Percentiles rank a stretch among this genome's conserved stretches.
These are phyloP conservation scores for Neopestalotiopsis sp. DNA, from an alignment of 2,329 filamentous ascomycete genomes.

Conservation along the genomic window DNA sequence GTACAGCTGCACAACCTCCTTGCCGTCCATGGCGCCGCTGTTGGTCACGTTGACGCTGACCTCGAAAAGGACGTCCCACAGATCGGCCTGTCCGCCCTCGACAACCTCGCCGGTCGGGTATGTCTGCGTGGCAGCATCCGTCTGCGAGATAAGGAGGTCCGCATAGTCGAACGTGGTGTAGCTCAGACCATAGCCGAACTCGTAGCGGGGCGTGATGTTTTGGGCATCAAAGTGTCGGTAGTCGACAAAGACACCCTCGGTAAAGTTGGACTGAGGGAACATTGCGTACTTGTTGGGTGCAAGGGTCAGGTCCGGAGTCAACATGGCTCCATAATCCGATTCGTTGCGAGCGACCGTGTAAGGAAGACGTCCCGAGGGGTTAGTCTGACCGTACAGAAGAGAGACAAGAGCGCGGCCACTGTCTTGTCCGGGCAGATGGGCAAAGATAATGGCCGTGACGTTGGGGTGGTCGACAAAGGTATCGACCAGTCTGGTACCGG, in stretches of 20 bases:
- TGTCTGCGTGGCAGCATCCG: slow-evolving; percentile 14
- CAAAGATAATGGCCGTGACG: slow-evolving; percentile 55
- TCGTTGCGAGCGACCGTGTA: slow-evolving; percentile 51
- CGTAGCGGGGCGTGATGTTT: slow-evolving; percentile 36
- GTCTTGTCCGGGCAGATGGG: slow-evolving; percentile 57
- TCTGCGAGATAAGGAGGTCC: slow-evolving; percentile 50
- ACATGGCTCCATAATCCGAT: slow-evolving; percentile 46
- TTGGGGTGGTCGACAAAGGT: slow-evolving; percentile 54
- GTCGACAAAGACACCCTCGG: slow-evolving; percentile 39
- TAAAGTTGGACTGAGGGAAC: slow-evolving; percentile 33
- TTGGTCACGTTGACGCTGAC: slow-evolving; percentile 56
- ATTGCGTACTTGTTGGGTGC: slow-evolving; percentile 54
- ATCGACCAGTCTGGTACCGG: slow-evolving; percentile 54
- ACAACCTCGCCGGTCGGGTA: slow-evolving; percentile 30
- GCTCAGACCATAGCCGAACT: slow-evolving; percentile 49
- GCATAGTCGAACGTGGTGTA: slow-evolving; percentile 57
- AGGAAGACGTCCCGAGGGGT: slow-evolving; percentile 48
- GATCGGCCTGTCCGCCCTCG: slow-evolving; percentile 58
- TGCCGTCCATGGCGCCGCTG: slow-evolving; percentile 53
- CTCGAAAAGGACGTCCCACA: slow-evolving; percentile 57
- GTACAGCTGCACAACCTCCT: slow-evolving; percentile 62
- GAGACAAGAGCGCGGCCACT: slow-evolving; percentile 47
- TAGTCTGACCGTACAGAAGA: slow-evolving; percentile 47
- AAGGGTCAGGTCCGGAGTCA: slow-evolving; percentile 41
- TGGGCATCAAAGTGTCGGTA: slow-evolving; percentile 40